Evolutionary conservation across 148 eudicot genomes (phyloP).

Genomic region (Cornus suecica): DNA sequence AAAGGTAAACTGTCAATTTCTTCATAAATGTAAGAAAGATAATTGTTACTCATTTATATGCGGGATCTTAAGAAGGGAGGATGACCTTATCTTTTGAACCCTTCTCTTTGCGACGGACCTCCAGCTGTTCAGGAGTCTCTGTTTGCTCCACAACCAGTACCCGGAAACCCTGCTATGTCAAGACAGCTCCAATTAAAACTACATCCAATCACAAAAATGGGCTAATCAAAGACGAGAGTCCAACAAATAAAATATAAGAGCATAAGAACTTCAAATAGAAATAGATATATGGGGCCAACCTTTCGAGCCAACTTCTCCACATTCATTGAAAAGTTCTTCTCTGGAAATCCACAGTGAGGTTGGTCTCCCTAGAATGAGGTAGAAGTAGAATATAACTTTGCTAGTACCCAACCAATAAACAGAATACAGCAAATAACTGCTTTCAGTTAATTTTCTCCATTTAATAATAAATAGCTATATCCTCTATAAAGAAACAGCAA

Average conservation of each 20-base stretch:
- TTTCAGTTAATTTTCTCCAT: neutral
- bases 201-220: neutral
- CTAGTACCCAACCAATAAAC: neutral
- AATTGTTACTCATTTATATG: neutral
- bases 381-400: slow-evolving; percentile 3
- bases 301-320: slow-evolving; percentile 89
- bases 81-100: slow-evolving; percentile 96
- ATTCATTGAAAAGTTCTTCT: slow-evolving; percentile 78
- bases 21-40: neutral
- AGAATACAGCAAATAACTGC: neutral
- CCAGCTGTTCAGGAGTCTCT: slow-evolving; percentile 96
- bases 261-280: neutral
- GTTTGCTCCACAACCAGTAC: slow-evolving; percentile 99
- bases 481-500: neutral
- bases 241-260: slow-evolving; percentile 3
- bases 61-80: neutral
- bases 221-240: slow-evolving; percentile 4
- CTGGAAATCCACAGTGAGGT: slow-evolving; percentile 99
- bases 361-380: slow-evolving; percentile 71
- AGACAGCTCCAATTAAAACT: slow-evolving; percentile 10
- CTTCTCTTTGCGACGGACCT: slow-evolving; percentile 70
- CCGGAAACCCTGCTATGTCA: slow-evolving; percentile 74
- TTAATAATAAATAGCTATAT: neutral
- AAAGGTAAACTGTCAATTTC: neutral
- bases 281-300: slow-evolving; percentile 35